A percentile compares a stretch with the other conserved stretches of the same genome.
phyloP scores from a whole-genome alignment of 2,329 filamentous ascomycete genomes.

The Colletotrichum paranaense region DNA sequence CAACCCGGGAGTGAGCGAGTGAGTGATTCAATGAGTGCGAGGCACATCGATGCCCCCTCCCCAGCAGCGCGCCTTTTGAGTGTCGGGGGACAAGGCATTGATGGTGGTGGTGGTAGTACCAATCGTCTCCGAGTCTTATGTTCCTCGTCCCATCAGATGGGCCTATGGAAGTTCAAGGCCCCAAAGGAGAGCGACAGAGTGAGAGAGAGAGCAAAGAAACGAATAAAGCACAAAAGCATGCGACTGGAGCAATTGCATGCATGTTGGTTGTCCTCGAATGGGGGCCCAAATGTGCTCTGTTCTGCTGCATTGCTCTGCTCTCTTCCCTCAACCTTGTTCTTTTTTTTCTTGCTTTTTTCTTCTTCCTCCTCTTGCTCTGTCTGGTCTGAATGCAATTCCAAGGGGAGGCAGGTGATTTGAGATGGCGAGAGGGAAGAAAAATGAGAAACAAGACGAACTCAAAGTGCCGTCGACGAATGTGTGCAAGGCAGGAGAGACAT shows the following conservation, averaged over 20 bases:
- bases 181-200: not conserved
- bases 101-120: conserved; percentile 11
- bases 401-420: not conserved
- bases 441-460: conserved; percentile 9
- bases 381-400: not conserved
- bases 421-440: not conserved
- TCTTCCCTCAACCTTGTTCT: not conserved
- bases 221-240: conserved; percentile 4
- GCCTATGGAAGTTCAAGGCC: conserved; percentile 4
- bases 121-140: conserved; percentile 15
- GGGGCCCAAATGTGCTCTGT: not conserved
- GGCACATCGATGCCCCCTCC: not conserved
- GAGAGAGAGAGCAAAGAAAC: not conserved
- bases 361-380: not conserved
- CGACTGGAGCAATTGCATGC: not conserved
- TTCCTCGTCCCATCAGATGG: conserved; percentile 1
- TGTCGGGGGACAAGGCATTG: conserved; percentile 17
- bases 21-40: not conserved
- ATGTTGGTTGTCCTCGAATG: not conserved
- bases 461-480: conserved; percentile 24
- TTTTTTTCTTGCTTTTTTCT: not conserved
- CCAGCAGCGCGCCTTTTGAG: not conserved
- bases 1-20: not conserved
- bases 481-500: conserved; percentile 25
- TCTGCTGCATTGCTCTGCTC: not conserved